Base-by-base conservation (phyloP, 2,329 filamentous ascomycete species). In the Tolypocladium paradoxum region DNA sequence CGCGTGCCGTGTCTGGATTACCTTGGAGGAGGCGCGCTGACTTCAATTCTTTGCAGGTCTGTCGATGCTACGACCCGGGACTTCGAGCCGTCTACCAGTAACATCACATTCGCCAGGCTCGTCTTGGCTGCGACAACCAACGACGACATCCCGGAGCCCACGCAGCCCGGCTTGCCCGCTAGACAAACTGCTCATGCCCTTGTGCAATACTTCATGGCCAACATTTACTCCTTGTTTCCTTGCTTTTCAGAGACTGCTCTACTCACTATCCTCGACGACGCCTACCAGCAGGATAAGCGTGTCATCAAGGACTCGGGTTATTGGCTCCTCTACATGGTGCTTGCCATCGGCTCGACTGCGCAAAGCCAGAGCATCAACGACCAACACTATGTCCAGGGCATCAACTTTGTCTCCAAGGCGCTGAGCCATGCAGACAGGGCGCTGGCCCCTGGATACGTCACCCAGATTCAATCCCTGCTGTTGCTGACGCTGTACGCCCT, bases 21-120 rank as follows among this genome's bases (percentile, higher is more conserved):
- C 40, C 18, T 20, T 31, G 43, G 8, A n/a, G 16, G 18, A 7
- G 18, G 16, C 18, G 20, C 47, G 3, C 16, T 12, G 24, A 16
- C n/a, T 31, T 50, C 31, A 35, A 35, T 36, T 31, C 20, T 33
- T 8, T 14, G 47, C 61, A 93, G 90, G 53, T 90, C 92, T 6
- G 89, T 99, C 64, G 95, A 96, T 73, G 91, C 93, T 31, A 96
- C 91, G 0, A 92, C 91, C 1, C 81, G 90, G 64, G 93, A 97
- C 68, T 96, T 96, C 64, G 90, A 95, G 66, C 87, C 90, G 9
- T 90, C 91, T 54, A 84, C 87, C 33, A 87, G 83, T 55, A 90
- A 89, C 62, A 95, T 96, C 80, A 96, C 90, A 0, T 96, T 96
- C 76, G 89, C 90, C 29, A 85, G 89, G 36, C 78, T 97, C 22